Percentiles rank a stretch among this genome's conserved stretches.
These are phyloP conservation scores for Amylocystis lapponica DNA, from an alignment of 768 basidiomycete genomes.

Conservation along the genomic window DNA sequence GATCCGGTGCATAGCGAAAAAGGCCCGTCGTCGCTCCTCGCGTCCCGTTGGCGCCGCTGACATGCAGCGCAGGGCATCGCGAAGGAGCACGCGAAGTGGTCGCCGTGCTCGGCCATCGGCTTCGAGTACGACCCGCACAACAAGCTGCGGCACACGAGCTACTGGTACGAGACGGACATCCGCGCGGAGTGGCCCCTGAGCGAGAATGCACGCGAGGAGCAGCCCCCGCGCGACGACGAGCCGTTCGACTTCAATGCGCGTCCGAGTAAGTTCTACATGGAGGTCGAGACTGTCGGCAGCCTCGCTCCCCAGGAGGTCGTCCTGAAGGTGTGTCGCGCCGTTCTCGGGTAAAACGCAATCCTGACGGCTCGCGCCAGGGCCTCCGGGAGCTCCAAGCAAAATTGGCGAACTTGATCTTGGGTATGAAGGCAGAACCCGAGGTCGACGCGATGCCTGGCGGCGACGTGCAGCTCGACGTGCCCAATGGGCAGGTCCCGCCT, in stretches of 20 bases:
- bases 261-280: constrained; percentile 88
- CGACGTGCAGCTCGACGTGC: constrained; percentile 10
- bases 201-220: constrained; percentile 81
- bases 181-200: constrained; percentile 89
- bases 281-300: constrained; percentile 93
- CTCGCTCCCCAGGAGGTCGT: constrained; percentile 85
- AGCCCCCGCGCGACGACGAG: constrained; percentile 72
- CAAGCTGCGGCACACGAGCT: constrained; percentile 89
- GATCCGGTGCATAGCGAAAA: constrained; percentile 84
- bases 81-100: constrained; percentile 99
- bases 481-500: constrained; percentile 10
- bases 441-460: constrained; percentile 42
- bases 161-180: constrained; percentile 87
- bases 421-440: constrained; percentile 47
- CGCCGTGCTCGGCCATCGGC: constrained; percentile 88
- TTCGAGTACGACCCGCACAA: constrained; percentile 99
- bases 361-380: constrained; percentile 42
- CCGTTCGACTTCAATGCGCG: constrained; percentile 85
- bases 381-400: constrained; percentile 75
- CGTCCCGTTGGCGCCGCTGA: neutral
- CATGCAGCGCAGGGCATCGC: constrained; percentile 72
- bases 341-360: neutral
- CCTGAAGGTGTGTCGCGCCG: constrained; percentile 52
- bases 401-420: constrained; percentile 72
- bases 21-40: constrained; percentile 46